Conservation (phyloP, 108 stramenopile genomes). For the Nitzschia putrida region DNA sequence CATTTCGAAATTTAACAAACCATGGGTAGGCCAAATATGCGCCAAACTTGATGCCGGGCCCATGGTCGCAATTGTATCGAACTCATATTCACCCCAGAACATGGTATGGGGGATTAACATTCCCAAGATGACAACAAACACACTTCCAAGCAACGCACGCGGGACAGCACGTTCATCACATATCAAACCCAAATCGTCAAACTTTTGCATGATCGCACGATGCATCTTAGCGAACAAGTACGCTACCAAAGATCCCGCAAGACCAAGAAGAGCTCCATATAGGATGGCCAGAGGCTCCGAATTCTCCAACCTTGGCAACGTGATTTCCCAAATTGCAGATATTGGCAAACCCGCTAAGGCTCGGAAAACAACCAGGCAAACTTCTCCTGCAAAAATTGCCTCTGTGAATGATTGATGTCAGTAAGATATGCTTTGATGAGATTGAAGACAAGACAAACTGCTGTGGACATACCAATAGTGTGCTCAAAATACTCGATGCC, state of each 20-base stretch:
- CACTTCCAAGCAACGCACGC: slow-evolving; percentile 48
- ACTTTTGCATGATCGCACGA: slow-evolving; percentile 41
- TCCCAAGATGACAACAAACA: slow-evolving; percentile 40
- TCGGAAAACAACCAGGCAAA: slow-evolving; percentile 58
- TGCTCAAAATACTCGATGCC: slow-evolving; percentile 77
- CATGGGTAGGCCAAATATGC: slow-evolving; percentile 61
- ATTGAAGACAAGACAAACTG: not conserved
- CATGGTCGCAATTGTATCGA: slow-evolving; percentile 52
- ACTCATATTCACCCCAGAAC: slow-evolving; percentile 72
- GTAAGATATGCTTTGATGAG: not conserved
- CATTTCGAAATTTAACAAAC: slow-evolving; percentile 64
- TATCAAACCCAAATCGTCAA: slow-evolving; percentile 41
- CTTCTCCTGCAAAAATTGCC: slow-evolving; percentile 54
- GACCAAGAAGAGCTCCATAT: slow-evolving; percentile 46
- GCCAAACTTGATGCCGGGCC: slow-evolving; percentile 46
- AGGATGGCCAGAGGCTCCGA: slow-evolving; percentile 35
- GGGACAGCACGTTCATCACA: slow-evolving; percentile 50
- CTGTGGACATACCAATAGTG: slow-evolving; percentile 23
- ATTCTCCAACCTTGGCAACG: slow-evolving; percentile 4
- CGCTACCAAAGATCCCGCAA: slow-evolving; percentile 55
- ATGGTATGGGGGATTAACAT: slow-evolving; percentile 64
- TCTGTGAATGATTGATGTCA: slow-evolving; percentile 20
- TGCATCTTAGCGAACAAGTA: slow-evolving; percentile 54
- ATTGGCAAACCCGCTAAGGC: slow-evolving; percentile 51
- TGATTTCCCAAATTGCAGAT: slow-evolving; percentile 48